A percentile compares a stretch with the other conserved stretches of the same genome.
These are phyloP conservation scores for Kandelia obovata DNA, from an alignment of 345 rosid genomes.

Conservation along the genomic window DNA sequence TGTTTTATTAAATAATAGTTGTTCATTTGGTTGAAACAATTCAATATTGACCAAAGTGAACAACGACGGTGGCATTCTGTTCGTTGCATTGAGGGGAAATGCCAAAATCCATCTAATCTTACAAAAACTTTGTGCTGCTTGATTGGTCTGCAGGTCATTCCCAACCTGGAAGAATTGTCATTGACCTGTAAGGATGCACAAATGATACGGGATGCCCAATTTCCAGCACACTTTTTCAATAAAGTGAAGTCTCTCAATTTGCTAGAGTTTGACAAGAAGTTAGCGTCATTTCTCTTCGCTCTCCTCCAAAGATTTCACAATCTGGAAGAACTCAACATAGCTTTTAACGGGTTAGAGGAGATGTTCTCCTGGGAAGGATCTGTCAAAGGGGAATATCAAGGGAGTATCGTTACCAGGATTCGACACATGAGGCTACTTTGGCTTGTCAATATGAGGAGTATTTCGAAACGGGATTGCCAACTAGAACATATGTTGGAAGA, in stretches of 20 bases:
- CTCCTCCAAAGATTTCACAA: constrained; percentile 52
- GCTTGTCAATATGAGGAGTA: neutral
- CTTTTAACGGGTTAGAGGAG: neutral
- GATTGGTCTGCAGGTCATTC: constrained; percentile 11
- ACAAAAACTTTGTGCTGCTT: too few species aligned
- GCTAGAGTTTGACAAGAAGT: neutral
- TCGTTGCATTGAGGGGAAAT: too few species aligned
- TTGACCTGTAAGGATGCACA: neutral
- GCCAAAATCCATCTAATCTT: too few species aligned
- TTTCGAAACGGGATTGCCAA: constrained; percentile 5
- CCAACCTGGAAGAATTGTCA: constrained; percentile 9
- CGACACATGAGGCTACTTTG: fast-evolving
- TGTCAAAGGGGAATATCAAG: neutral
- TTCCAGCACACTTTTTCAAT: neutral
- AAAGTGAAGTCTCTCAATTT: neutral
- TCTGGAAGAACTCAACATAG: constrained; percentile 23
- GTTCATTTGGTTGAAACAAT: too few species aligned
- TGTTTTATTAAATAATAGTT: too few species aligned
- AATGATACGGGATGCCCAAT: neutral
- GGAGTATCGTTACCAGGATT: neutral
- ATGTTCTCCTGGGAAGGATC: neutral
- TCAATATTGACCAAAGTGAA: too few species aligned
- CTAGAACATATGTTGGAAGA: neutral
- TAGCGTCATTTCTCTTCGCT: neutral
- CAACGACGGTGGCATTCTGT: too few species aligned